A percentile compares a stretch with the other conserved stretches of the same genome.
These are phyloP conservation scores for Allantophomopsis cytisporea DNA, from an alignment of 2,329 filamentous ascomycete species.

Conservation along the genomic window DNA sequence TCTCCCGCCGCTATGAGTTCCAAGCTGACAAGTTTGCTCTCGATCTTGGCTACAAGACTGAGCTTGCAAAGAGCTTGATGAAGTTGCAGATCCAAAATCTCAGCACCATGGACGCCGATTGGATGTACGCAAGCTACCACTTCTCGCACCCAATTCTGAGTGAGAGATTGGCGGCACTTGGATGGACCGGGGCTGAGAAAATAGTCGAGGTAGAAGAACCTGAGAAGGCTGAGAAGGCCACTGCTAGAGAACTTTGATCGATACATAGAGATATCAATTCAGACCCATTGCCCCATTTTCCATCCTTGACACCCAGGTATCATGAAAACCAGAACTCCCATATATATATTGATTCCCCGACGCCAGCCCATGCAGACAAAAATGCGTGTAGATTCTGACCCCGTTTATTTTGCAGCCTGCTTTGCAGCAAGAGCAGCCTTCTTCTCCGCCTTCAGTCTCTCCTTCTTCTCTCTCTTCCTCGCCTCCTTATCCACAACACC, in stretches of 20 bases:
- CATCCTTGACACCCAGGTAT: slow-evolving; percentile 11
- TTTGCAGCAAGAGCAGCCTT: slow-evolving; percentile 8
- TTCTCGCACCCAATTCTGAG: slow-evolving; percentile 95
- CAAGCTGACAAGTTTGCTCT: slow-evolving; percentile 87
- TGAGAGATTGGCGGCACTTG: slow-evolving; percentile 80
- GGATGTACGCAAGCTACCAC: slow-evolving; percentile 96
- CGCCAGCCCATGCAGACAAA: no score
- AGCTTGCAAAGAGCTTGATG: slow-evolving; percentile 80
- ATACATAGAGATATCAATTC: slow-evolving; percentile 24
- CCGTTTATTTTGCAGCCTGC: no score
- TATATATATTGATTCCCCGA: slow-evolving; percentile 16
- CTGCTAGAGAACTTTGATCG: slow-evolving; percentile 42
- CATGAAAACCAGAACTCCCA: slow-evolving; percentile 4
- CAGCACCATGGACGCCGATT: slow-evolving; percentile 97
- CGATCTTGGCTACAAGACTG: slow-evolving; percentile 66
- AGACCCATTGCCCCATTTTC: slow-evolving; percentile 10
- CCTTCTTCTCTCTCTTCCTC: slow-evolving; percentile 26
- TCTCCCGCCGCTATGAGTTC: slow-evolving; percentile 92
- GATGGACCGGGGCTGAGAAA: slow-evolving; percentile 61
- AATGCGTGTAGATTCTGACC: no score
- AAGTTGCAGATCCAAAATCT: slow-evolving; percentile 98
- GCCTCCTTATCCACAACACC: slow-evolving; percentile 22
- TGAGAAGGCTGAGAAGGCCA: slow-evolving; percentile 51
- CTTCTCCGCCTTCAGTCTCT: slow-evolving; percentile 41
- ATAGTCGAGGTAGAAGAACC: slow-evolving; percentile 37